Evolutionary conservation across 345 rosid genomes (phyloP).

Genomic region (Reutealis trisperma): DNA sequence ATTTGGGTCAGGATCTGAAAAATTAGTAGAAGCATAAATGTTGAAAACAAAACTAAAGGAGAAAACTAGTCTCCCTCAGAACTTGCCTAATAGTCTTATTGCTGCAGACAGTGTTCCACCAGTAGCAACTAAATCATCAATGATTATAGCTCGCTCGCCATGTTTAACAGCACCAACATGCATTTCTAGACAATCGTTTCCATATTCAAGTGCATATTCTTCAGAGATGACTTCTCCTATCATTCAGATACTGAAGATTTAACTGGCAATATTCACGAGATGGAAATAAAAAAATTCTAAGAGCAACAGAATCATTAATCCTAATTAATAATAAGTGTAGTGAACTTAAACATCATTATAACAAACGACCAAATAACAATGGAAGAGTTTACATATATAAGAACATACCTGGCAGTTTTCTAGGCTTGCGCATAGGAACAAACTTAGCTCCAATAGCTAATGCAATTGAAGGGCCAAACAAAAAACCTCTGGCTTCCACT

Average conservation of each 20-base stretch:
- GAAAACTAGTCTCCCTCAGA: background rate
- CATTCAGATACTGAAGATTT: background rate
- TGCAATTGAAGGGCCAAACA: conserved; percentile 88
- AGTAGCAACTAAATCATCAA: conserved; percentile 87
- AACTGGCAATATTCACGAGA: background rate
- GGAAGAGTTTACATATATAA: no score
- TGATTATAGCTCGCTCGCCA: conserved; percentile 63
- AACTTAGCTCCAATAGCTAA: conserved; percentile 94
- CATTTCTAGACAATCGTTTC: conserved; percentile 82
- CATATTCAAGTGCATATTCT: conserved; percentile 75
- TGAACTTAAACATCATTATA: background rate
- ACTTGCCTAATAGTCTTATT: conserved; percentile 62
- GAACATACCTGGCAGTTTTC: conserved; percentile 69
- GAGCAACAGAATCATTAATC: no score
- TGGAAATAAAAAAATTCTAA: no score
- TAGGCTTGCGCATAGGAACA: conserved; percentile 80
- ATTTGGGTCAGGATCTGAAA: background rate
- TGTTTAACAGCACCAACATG: conserved; percentile 68
- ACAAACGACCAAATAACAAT: background rate
- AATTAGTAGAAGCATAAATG: no score
- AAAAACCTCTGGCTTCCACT: conserved; percentile 91
- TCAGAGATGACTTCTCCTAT: conserved; percentile 76
- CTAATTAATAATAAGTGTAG: no score
- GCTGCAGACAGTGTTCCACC: conserved; percentile 90
- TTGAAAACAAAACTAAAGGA: background rate